Base-by-base conservation (phyloP, 2,329 filamentous ascomycete species). In the Pseudocercospora macadamiae region DNA sequence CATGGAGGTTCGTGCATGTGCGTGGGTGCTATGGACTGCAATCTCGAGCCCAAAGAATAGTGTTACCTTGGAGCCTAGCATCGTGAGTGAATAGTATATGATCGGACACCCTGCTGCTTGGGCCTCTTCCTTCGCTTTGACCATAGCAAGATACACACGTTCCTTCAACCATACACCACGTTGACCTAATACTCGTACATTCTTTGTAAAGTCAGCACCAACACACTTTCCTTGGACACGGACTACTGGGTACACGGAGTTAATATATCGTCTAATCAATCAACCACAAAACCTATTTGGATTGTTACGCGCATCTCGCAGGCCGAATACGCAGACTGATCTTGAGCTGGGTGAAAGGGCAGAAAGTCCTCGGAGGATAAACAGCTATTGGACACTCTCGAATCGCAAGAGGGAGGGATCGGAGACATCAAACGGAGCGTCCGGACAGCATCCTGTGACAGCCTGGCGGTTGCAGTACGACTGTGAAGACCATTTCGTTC, bases 21-120 rank as follows among this genome's bases (percentile, higher is more conserved):
- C 59, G 54, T 62, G 59, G 59, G 59, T 64, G 57, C 47, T 61
- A 64, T 65, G 63, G 54, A 65, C 59, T 59, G 63, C 57, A 65
- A 65, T 65, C 57, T 65, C 61, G 61, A 51, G 54, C 42, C 47
- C 57, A 57, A 44, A 49, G 48, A 54, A 36, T 39, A 45, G 36
- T 44, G 44, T 55, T 56, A 47, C 51, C 58, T 49, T 61, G 59
- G 54, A 62, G 59, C 56, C 63, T 64, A 59, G 59, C 49, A 39
- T 54, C 49, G 54, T 55, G 45, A 56, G 56, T 65, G 60, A 62
- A 64, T 64, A 63, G 59, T 60, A 54, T 57, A 53, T 54, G 47
- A 51, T 60, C 52, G 51, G 57, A 58, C 52, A 45, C 56, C 32
- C 54, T 52, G 25, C 54, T 59, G 61, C 63, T 60, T 57, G 55